Evolutionary conservation across 805 yeast species (phyloP), one percentile per base, ranked within the genome.

Genomic region (Lachancea mirantina): DNA sequence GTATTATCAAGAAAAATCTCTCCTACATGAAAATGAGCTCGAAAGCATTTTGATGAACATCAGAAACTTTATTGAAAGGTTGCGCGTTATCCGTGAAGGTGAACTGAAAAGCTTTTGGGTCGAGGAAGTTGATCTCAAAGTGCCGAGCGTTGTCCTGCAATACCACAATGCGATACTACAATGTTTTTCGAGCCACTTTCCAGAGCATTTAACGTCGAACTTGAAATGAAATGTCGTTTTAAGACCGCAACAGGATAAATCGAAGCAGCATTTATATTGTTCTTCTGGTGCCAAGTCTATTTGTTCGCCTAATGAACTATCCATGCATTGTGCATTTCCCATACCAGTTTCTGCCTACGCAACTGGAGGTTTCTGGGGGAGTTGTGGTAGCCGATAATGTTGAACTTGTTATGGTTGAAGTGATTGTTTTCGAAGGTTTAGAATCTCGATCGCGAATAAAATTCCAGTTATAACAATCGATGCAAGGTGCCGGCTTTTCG

Each of bases 391-490:
- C n/a, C n/a, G n/a, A n/a, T n/a, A n/a, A n/a, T 4, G 45, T 35
- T 1, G 47, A 39, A 2, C 49, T 34, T 9, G 36, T 21, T 4
- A 40, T 32, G 18, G 35, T 36, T 18, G 38, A 18, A 14, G 35
- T 40, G 8, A 48, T 28, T n/a, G 49, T 33, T 20, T 42, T 62
- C 45, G 42, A 47, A 11, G 32, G 17, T 7, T 25, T 30, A 8
- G 35, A 23, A 36, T 50, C 45, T 25, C 43, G 42, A 35, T 67
- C 74, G 14, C 69, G 66, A 3, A 80, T 73, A 54, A 72, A 87
- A 30, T 77, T 69, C 97, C 97, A 88, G 50, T 83, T 82, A 57
- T 72, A 82, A 55, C 97, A 88, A 49, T 88, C 97, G 34, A 78
- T 69, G 54, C 97, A 88, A 0, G 92, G 87, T 1, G 88, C 82